Evolutionary conservation across 2,329 filamentous ascomycete genomes (phyloP).

Genomic region (Amylocarpus encephaloides): DNA sequence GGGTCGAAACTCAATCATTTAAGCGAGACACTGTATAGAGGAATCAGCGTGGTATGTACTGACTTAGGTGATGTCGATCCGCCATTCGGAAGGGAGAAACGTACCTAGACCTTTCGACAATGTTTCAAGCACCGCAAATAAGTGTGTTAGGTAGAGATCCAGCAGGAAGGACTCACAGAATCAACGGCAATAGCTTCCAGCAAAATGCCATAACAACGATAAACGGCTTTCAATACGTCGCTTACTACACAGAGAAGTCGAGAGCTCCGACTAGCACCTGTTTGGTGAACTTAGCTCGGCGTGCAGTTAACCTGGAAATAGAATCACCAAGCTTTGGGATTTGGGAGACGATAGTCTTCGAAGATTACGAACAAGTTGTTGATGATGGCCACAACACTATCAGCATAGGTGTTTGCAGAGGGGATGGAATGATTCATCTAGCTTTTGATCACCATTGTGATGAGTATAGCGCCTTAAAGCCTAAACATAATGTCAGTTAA

Average conservation of each 20-base stretch:
- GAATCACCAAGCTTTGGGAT: background rate
- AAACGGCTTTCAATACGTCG: conserved; percentile 22
- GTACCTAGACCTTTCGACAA: background rate
- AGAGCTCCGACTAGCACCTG: conserved; percentile 5
- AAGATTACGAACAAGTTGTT: conserved; percentile 19
- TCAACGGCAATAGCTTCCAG: conserved; percentile 25
- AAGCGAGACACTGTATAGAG: too few relatives aligned
- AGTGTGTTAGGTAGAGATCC: conserved; percentile 19
- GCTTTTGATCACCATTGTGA: conserved; percentile 26
- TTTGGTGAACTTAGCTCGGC: conserved; percentile 16
- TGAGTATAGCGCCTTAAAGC: conserved; percentile 8
- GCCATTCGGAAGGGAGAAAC: too few relatives aligned
- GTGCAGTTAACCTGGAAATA: background rate
- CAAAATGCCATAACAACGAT: conserved; percentile 22
- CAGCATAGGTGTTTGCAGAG: conserved; percentile 22
- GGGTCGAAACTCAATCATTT: too few relatives aligned
- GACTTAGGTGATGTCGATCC: too few relatives aligned
- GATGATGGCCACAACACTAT: conserved; percentile 27
- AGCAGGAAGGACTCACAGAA: conserved; percentile 19
- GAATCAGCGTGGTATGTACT: too few relatives aligned
- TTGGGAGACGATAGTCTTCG: conserved; percentile 21
- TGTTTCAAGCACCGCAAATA: conserved; percentile 11
- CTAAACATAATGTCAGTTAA: conserved; percentile 1
- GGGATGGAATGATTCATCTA: conserved; percentile 24
- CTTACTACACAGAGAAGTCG: conserved; percentile 18